Evolutionary conservation across 1,284 basidiomycete genomes (phyloP), one percentile per base, ranked within the genome.

Genomic region (Ganoderma lucidum): DNA sequence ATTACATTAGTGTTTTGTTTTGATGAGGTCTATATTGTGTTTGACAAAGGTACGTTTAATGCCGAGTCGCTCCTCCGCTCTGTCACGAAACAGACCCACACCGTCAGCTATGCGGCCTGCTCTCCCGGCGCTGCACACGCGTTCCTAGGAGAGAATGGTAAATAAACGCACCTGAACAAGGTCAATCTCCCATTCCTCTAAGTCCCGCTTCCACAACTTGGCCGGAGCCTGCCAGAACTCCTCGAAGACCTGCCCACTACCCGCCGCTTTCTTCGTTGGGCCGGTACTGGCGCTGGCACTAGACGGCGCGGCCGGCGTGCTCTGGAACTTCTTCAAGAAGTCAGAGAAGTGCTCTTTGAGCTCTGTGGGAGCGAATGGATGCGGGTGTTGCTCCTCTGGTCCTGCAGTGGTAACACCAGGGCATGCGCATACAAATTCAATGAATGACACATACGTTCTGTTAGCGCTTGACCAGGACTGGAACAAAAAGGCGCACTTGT

Each of bases 141-240:
- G 6, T 6, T 45, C 42, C 28, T n/a, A 3, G 12, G 35, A 41
- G 45, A 19, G 61, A 44, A 48, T 35, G 58, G 17, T 58, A 53
- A 23, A 2, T 23, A 42, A 28, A 82, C 92, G 81, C 79, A 95
- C 95, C 86, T 90, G 84, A 72, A 96, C 84, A 58, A 93, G 90
- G 62, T 95, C 90, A 69, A 96, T 92, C 84, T 96, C 95, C 44
- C 79, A 80, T 56, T 95, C 88, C 42, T 87, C 83, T 51, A 95
- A 71, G 48, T 86, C 79, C 53, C 83, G 87, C 69, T 83, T 86
- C 93, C 93, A 94, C 70, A 91, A 84, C 71, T 87, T 85, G 58
- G 84, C 77, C 0, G 95, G 95, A 14, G 92, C 93, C 73, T 96
- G 87, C 92, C 93, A 95, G 80, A 92, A 95, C 75, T 95, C 85